Base-by-base conservation (phyloP, 2,329 filamentous ascomycete species). In the Hypoxylon sp. region DNA sequence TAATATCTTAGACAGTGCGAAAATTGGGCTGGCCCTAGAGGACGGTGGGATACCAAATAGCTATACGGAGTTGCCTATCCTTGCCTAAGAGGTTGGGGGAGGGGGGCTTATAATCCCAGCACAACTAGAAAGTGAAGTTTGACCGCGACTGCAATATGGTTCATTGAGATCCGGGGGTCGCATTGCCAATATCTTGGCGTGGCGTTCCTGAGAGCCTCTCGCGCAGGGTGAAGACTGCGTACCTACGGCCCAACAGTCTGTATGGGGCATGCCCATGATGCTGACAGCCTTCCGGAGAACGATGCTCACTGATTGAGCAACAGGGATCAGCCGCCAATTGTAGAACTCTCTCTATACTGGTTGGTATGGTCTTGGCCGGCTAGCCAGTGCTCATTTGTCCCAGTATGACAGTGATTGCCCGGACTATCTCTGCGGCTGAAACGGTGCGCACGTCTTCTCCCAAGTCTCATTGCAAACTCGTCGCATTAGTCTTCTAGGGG, bases 401-500 rank as follows among this genome's bases (percentile, higher is more conserved):
- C 11, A 26, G 24, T 19, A 24, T 24, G 26, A 31, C 6, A 19
- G 3, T 42, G 13, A 14, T 3, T 8, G 13, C 6, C 10, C 24
- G 10, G 13, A 22, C 60, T 70, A 75, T 42, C 75, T 72, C 26
- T 75, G 73, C 1, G 77, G 73, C 35, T 79, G 76, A 37, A 79
- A 79, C 2, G 77, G 77, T 13, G 76, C 76, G 54, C 70, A 76
- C 58, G 82, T 81, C 65, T 78, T 77, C 66, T 81, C 79, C 82
- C 82, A 84, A 0, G 80, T 81, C 69, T 79, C 79, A 29, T 82
- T 78, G 61, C 82, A 83, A 64, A 90, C 88, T 58, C 86, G 83
- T 67, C 89, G 86, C 91, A 94, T 94, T 24, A 91, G 78, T 50
- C 86, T 83, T 60, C 90, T 86, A 1, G 92, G 92, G 14, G 91